phyloP scores from a whole-genome alignment of 164 flowering plant genomes.

The Protea cynaroides region DNA sequence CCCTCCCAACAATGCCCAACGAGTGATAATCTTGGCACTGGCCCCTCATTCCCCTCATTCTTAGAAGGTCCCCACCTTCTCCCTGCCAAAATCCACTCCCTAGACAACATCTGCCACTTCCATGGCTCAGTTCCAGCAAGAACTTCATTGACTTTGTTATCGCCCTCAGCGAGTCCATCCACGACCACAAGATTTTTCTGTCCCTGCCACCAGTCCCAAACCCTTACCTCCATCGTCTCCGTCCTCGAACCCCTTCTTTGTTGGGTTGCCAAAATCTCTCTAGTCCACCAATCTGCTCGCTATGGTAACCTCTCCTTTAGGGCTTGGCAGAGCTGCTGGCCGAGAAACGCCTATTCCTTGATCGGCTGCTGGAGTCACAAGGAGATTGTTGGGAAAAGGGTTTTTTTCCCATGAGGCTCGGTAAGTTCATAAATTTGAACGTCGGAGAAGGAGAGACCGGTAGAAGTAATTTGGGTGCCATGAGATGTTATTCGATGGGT shows the following conservation, averaged over 20 bases:
- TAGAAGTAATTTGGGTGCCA: too few species aligned
- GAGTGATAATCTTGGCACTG: constrained; percentile 50
- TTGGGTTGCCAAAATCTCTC: constrained; percentile 74
- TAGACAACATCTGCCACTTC: constrained; percentile 55
- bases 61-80: constrained; percentile 27
- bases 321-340: constrained; percentile 56
- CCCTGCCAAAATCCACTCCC: constrained; percentile 56
- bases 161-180: too few species aligned
- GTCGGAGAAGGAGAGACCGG: too few species aligned
- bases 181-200: constrained; percentile 66
- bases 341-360: constrained; percentile 10
- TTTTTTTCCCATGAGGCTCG: too few species aligned
- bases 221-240: constrained; percentile 29
- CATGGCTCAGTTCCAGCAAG: constrained; percentile 40
- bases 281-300: constrained; percentile 53
- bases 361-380: too few species aligned
- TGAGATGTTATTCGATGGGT: too few species aligned
- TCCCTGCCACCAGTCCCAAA: constrained; percentile 46
- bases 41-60: constrained; percentile 59
- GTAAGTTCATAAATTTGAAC: too few species aligned
- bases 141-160: constrained; percentile 83
- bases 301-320: constrained; percentile 77
- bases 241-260: constrained; percentile 38
- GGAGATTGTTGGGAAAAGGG: too few species aligned
- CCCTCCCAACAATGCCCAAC: constrained; percentile 33